Evolutionary conservation across 176 grass and related monocot genomes (phyloP).

Genomic region (Aegilops longissima): DNA sequence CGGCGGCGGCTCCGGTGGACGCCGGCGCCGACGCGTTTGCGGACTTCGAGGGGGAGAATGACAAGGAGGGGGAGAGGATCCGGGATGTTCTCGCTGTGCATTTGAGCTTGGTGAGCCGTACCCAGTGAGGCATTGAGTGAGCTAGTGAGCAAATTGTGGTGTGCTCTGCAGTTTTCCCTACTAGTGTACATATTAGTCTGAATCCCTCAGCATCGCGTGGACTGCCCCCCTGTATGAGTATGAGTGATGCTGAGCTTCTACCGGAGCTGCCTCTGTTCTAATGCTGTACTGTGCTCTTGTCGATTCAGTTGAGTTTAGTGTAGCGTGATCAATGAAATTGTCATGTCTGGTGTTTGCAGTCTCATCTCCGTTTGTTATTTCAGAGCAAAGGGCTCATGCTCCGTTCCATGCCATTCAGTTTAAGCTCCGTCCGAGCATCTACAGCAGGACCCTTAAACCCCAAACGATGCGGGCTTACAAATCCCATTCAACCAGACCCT

Average conservation of each 20-base stretch:
- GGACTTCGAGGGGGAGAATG: slow-evolving; percentile 64
- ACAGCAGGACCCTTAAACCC: too few relatives aligned
- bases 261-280: slow-evolving; percentile 23
- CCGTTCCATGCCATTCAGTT: too few relatives aligned
- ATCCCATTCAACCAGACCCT: too few relatives aligned
- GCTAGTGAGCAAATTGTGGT: neutral
- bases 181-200: slow-evolving; percentile 10
- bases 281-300: neutral
- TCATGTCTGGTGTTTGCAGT: neutral
- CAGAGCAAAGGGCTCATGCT: too few relatives aligned
- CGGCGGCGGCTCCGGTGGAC: slow-evolving; percentile 2
- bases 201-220: slow-evolving; percentile 7
- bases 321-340: neutral
- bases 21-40: slow-evolving; percentile 35
- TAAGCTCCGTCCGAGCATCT: too few relatives aligned
- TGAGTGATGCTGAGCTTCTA: slow-evolving; percentile 8
- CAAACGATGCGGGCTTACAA: too few relatives aligned
- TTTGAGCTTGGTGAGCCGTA: slow-evolving; percentile 56
- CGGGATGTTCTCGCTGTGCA: slow-evolving; percentile 75
- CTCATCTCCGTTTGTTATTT: too few relatives aligned
- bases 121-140: neutral
- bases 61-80: slow-evolving; percentile 76
- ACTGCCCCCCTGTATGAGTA: slow-evolving; percentile 3
- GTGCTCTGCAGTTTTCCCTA: neutral
- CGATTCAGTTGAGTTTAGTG: neutral